Base-by-base conservation (phyloP, 2,329 filamentous ascomycete species). In the Aspergillus sp. region DNA sequence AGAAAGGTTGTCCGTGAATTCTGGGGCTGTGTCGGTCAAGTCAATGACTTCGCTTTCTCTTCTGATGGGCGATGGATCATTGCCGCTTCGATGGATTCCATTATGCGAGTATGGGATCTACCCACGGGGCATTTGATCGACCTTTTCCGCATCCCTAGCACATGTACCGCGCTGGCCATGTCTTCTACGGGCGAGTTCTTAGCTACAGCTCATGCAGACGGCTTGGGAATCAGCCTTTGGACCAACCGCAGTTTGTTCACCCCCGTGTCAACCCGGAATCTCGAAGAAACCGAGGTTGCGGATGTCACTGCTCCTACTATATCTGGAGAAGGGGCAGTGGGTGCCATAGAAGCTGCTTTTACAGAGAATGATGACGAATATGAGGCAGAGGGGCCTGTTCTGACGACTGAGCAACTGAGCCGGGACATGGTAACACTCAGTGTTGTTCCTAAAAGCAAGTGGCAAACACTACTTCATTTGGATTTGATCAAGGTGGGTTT, bases 101-200 rank as follows among this genome's bases (percentile, higher is more conserved):
- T 91, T 5, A 78, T 97, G 47, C 85, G 94, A 40, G 84, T 97
- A 6, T 99, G 94, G 91, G 95, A 99, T 75, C 78, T 99, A 23
- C 91, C 94, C 0, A 99, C 95, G 0, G 93, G 91, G 21, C 93
- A 99, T 73, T 80, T 99, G 13, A 94, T 99, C 57, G 94, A 99
- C 68, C 90, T 89, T 2, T 91, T 99, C 73, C 85, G 85, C 53
- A 82, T 95, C 4, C 84, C 86, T 50, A 88, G 82, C 49, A 86
- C 87, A 10, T 96, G 92, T 69, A 94, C 86, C 14, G 87, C 91
- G 2, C 78, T 99, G 11, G 85, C 92, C 6, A 96, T 97, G 78
- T 96, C 94, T 0, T 80, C 81, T 1, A 96, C 91, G 0, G 94
- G 93, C 13, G 94, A 99, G 66, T 97, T 91, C 64, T 81, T 99